These are phyloP conservation scores for Salix arbutifolia DNA, from an alignment of 345 rosid species.

Conservation along the genomic window DNA sequence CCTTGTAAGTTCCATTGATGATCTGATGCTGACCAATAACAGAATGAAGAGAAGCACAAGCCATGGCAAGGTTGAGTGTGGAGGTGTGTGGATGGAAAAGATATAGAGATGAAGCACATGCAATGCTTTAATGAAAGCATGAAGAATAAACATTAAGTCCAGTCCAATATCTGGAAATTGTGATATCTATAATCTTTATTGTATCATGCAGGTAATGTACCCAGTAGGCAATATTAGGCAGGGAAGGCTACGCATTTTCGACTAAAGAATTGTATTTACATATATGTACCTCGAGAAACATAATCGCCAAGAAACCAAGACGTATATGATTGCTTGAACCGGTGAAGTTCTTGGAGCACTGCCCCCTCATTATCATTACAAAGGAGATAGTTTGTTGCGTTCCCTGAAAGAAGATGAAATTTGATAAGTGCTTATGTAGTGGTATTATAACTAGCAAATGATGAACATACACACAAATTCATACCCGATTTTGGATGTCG, in stretches of 20 bases:
- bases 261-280: neutral
- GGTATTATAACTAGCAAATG: neutral
- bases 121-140: no score
- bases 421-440: neutral
- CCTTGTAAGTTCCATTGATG: neutral
- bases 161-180: no score
- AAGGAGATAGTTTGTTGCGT: constrained; percentile 49
- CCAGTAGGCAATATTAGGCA: no score
- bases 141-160: no score
- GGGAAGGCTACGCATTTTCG: neutral
- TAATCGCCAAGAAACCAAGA: constrained; percentile 95
- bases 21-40: neutral
- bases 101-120: no score
- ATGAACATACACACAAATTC: neutral
- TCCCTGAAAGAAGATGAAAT: constrained; percentile 36
- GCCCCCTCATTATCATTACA: constrained; percentile 17
- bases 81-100: no score
- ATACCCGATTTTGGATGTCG: constrained; percentile 88
- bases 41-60: neutral
- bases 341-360: constrained; percentile 71
- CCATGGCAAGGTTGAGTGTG: no score
- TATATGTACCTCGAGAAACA: constrained; percentile 57
- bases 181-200: no score
- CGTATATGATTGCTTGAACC: constrained; percentile 76
- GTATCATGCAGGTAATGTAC: no score